Conservation (phyloP, 495 filamentous ascomycete genomes). For the Hypoxylon cercidicola region DNA sequence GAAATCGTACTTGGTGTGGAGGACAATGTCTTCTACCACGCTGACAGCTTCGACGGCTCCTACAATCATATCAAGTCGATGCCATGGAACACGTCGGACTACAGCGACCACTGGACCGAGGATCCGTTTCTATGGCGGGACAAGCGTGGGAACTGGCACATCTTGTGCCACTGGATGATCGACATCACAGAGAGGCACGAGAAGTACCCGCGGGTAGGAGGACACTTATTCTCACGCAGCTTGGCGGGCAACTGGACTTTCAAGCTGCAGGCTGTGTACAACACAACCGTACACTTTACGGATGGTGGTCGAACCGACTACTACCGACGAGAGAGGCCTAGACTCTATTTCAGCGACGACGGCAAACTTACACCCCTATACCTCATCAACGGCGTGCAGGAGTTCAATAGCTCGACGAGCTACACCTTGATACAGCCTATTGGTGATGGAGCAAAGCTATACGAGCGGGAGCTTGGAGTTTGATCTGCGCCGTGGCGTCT, state of each 20-base stretch:
- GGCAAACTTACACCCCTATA: constrained; percentile 52
- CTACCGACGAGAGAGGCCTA: constrained; percentile 52
- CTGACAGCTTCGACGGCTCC: constrained; percentile 16
- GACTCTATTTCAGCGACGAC: constrained; percentile 55
- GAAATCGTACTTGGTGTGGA: constrained; percentile 34
- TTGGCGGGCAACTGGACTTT: constrained; percentile 54
- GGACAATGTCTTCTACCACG: constrained; percentile 34
- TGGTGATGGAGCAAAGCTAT: constrained; percentile 16
- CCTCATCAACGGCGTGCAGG: constrained; percentile 52
- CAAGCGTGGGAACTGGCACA: constrained; percentile 54
- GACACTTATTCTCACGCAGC: constrained; percentile 49
- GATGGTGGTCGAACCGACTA: constrained; percentile 47
- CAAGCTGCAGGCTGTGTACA: constrained; percentile 48
- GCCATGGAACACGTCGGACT: constrained; percentile 40
- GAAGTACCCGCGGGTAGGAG: constrained; percentile 52
- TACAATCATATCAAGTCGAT: constrained; percentile 28
- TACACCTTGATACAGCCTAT: constrained; percentile 47
- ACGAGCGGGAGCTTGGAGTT: constrained; percentile 30
- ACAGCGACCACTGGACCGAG: constrained; percentile 44
- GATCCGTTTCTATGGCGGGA: constrained; percentile 57
- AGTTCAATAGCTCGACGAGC: constrained; percentile 53
- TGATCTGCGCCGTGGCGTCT: not conserved
- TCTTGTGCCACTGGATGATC: constrained; percentile 50
- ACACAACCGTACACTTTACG: constrained; percentile 49
- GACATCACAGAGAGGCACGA: constrained; percentile 49